These are phyloP conservation scores for Xylaria arbuscula DNA, from an alignment of 2,329 filamentous ascomycete species.

Conservation along the genomic window DNA sequence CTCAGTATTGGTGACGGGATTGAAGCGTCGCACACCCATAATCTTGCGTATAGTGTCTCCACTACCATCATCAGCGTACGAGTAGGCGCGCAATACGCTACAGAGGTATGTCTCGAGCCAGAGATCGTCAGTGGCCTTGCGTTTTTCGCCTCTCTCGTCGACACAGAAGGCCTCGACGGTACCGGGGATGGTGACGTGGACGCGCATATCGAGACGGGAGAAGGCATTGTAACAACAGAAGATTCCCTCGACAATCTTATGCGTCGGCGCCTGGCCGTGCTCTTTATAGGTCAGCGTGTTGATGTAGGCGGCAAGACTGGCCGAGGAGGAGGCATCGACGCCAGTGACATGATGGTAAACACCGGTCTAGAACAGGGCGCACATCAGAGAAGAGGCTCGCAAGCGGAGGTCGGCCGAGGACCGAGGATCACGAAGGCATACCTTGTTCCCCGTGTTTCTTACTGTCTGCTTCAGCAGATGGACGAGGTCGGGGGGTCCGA, in stretches of 20 bases:
- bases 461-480: slow-evolving; percentile 85
- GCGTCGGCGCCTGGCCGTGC: slow-evolving; percentile 76
- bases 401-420: not conserved
- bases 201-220: slow-evolving; percentile 96
- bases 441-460: slow-evolving; percentile 65
- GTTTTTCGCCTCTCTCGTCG: slow-evolving; percentile 94
- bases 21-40: slow-evolving; percentile 95
- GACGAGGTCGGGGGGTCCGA: slow-evolving; percentile 94
- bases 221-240: slow-evolving; percentile 99
- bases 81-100: slow-evolving; percentile 92
- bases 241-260: slow-evolving; percentile 92
- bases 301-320: slow-evolving; percentile 96
- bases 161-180: slow-evolving; percentile 98
- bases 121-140: slow-evolving; percentile 89
- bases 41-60: slow-evolving; percentile 97
- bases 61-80: slow-evolving; percentile 94
- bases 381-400: slow-evolving; percentile 28
- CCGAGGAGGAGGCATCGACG: slow-evolving; percentile 95
- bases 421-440: slow-evolving; percentile 46
- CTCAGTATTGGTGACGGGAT: slow-evolving; percentile 97
- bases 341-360: slow-evolving; percentile 99
- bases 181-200: slow-evolving; percentile 96
- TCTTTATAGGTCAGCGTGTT: slow-evolving; percentile 95
- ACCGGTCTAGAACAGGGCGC: slow-evolving; percentile 70
- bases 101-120: slow-evolving; percentile 99